Evolutionary conservation across 371 early-diverging fungal genomes (phyloP), one percentile per base, ranked within the genome.

Genomic region (Haplosporangium sp.): DNA sequence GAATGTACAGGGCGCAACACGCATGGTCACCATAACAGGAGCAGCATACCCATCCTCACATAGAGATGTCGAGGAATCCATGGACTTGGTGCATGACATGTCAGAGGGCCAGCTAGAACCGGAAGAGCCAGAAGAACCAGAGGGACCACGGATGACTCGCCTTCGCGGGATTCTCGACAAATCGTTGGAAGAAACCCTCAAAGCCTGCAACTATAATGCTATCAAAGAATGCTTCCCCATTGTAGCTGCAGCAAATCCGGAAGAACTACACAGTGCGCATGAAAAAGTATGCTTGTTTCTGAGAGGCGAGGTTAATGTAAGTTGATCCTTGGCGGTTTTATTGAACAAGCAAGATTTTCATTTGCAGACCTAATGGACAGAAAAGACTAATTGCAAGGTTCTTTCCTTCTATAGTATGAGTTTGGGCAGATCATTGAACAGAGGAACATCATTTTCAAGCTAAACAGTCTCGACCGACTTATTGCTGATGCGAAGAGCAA

Each of bases 251-350:
- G 40, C 50, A 29, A 65, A 70, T 10, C 67, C 70, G 12, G 53
- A 45, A 12, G 77, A 70, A 12, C 48, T 76, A 18, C 61, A 41
- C 4, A 62, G 63, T n/a, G 77, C 71, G 12, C 77, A 76, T 20
- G 71, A 66, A 42, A 76, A 70, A 60, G 71, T 76, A 47, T 70
- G 71, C 36, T 62, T 65, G 59, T 76, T 76, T 42, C 54, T 76
- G 53, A 62, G 54, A 18, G 57, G 62, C 8, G 77, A 76, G 58
- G 71, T 76, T 20, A 63, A 76, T 50, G 77, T 76, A 59, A 18
- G 41, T 40, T 8, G 13, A 46, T 13, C 20, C 12, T 20, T 20
- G 41, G 1, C 16, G 14, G 5, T 2, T 52, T 18, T 56, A 45
- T 60, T 48, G 45, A 21, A 0, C 29, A n/a, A 56, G 6, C 56